phyloP scores from a whole-genome alignment of 2,329 filamentous ascomycete genomes.

The Penicillium crustosum region DNA sequence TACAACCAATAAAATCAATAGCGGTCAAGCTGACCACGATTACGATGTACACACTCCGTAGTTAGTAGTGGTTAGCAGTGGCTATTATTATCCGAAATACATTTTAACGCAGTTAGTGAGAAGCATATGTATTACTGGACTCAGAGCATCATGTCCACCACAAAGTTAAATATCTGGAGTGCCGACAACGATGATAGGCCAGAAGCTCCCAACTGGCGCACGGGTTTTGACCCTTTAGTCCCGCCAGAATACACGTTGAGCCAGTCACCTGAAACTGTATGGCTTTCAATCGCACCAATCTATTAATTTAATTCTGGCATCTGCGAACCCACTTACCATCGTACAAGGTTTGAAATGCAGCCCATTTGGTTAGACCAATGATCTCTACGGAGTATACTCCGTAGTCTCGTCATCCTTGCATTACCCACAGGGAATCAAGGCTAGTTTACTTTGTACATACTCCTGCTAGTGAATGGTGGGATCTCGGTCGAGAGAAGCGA shows the following conservation, averaged over 20 bases:
- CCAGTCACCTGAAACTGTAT: slow-evolving; percentile 5
- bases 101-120: background rate
- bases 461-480: background rate
- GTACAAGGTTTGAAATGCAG: slow-evolving; percentile 4
- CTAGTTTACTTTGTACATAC: background rate
- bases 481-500: background rate
- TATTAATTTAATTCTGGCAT: background rate
- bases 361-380: slow-evolving; percentile 20
- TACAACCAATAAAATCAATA: background rate
- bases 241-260: slow-evolving; percentile 2
- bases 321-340: slow-evolving; percentile 2
- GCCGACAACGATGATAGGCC: slow-evolving; percentile 11
- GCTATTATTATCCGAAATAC: background rate
- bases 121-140: background rate
- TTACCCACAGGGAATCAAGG: slow-evolving; percentile 1
- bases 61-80: background rate
- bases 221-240: slow-evolving; percentile 3
- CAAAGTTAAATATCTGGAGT: slow-evolving; percentile 4
- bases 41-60: background rate
- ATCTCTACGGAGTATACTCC: slow-evolving; percentile 9
- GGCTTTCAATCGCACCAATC: slow-evolving; percentile 3
- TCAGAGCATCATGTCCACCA: background rate
- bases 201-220: background rate
- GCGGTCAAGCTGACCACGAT: background rate
- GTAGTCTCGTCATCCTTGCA: slow-evolving; percentile 25